phyloP scores from a whole-genome alignment of 2,329 filamentous ascomycete species.

The Colletotrichum zoysiae region DNA sequence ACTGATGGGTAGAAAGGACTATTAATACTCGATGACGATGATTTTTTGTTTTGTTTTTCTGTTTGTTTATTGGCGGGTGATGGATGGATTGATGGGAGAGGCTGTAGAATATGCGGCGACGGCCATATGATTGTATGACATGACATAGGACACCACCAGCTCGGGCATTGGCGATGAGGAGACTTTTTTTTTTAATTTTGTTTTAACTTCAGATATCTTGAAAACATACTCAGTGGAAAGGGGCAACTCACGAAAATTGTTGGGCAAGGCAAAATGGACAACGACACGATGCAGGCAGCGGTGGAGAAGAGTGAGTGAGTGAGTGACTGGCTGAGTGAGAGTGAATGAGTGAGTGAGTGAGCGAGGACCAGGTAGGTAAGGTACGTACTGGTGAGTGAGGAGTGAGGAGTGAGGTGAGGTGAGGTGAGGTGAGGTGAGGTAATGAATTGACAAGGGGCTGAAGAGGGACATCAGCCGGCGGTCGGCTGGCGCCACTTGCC shows the following conservation, averaged over 20 bases:
- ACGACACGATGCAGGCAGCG: too few relatives aligned
- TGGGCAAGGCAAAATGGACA: too few relatives aligned
- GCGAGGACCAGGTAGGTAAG: too few relatives aligned
- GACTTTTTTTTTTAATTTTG: not conserved
- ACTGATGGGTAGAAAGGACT: constrained; percentile 32
- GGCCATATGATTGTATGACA: not conserved
- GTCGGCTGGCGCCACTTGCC: constrained; percentile 23
- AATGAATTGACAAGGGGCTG: not conserved
- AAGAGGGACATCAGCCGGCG: not conserved
- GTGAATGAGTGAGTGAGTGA: not conserved
- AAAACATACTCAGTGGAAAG: too few relatives aligned
- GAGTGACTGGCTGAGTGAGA: not conserved
- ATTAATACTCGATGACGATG: constrained; percentile 36
- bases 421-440: too few relatives aligned
- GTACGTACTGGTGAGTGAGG: too few relatives aligned
- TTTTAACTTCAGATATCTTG: too few relatives aligned
- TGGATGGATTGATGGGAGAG: not conserved
- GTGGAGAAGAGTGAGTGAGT: not conserved
- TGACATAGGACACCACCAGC: not conserved
- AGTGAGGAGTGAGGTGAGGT: too few relatives aligned
- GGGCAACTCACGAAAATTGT: too few relatives aligned
- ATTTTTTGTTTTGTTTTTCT: not conserved
- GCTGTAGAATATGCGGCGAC: not conserved
- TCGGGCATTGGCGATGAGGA: not conserved
- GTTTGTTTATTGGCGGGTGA: too few relatives aligned